Evolutionary conservation across 768 basidiomycete genomes (phyloP), one percentile per base, ranked within the genome.

Genomic region (Russula earlei): DNA sequence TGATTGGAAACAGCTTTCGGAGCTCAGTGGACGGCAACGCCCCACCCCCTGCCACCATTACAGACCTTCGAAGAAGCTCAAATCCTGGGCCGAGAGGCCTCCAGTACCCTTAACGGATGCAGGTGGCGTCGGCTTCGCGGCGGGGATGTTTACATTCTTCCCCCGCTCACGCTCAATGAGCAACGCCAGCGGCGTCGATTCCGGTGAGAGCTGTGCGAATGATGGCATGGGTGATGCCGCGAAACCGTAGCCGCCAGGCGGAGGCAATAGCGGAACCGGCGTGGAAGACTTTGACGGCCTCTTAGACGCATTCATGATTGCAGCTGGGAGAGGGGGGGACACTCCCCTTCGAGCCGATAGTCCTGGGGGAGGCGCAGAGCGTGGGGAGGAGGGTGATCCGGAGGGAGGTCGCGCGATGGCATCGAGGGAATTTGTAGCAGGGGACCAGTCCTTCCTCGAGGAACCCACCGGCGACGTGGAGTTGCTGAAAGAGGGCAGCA

Each of bases 11-110:
- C 20, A 24, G 10, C 43, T 20, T 42, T 4, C 38, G n/a, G 17
- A 5, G 33, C 15, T 19, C 15, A 17, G n/a, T 38, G 2, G 15
- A 20, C 14, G 25, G 36, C 7, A 22, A 9, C 12, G 5, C 11
- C 7, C 5, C 15, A 22, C 27, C 27, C 11, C n/a, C 34, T 14
- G n/a, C n/a, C n/a, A n/a, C n/a, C n/a, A n/a, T 45, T 52, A 87
- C 31, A 85, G 64, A 34, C 87, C 85, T 69, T 92, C 90, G 66
- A 92, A 93, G 68, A 93, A 92, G 17, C 84, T 88, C 49, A 91
- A 67, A 75, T 91, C 91, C 69, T 89, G 86, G 2, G 87, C 89
- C 4, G 84, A 86, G 48, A 91, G 67, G 4, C 84, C 85, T 12
- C 82, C 80, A 46, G 65, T 43, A 57, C 67, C 59, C 46, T 67